Base-by-base conservation (phyloP, 176 grass and related monocot genomes). In the Musa beccarii region DNA sequence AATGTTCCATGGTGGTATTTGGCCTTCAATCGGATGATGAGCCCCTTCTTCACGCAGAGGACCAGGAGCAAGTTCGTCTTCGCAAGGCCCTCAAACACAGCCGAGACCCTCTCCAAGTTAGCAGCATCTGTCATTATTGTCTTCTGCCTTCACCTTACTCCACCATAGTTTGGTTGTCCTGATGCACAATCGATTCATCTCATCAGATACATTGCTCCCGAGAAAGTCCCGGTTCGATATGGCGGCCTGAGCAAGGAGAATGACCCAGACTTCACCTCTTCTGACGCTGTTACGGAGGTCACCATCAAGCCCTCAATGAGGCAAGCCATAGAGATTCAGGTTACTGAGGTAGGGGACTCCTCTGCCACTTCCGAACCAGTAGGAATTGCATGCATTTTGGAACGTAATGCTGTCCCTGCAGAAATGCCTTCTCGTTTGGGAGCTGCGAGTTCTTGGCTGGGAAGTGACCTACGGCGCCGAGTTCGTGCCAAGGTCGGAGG, bases 1-100 rank as follows among this genome's bases (percentile, higher is more conserved):
- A 96, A 96, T 76, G 92, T 92, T 54, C 92, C 92, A 16, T 96
- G 92, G 92, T 96, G 92, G 92, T 96, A 96, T 68, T 77, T 96
- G 12, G 92, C 92, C 52, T 87, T 82, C 28, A 89, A 96, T 86
- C 83, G 84, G 66, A 92, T 96, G 92, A 92, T 96, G 80, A 88
- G 85, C 83, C 89, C 92, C 10, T 96, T 96, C 85, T 82, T 96
- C 28, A 92, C 92, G 17, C 92, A 88, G 84, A 84, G 92, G 76
- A 96, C 92, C 71, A 96, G 80, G 83, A 96, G 92, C 92, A 96
- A 96, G 87, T 92, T 96, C 16, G 3, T 34, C 29, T 34, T 34
- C 29, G 29, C 29, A 34, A 34, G 29, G 29, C 29, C 29, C 29
- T 85, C 92, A 53, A 96, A 96, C 72, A 86, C 92, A 17, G 83